These are phyloP conservation scores for Kodamaea nitidulidarum DNA, from an alignment of 805 yeast genomes.

Conservation along the genomic window DNA sequence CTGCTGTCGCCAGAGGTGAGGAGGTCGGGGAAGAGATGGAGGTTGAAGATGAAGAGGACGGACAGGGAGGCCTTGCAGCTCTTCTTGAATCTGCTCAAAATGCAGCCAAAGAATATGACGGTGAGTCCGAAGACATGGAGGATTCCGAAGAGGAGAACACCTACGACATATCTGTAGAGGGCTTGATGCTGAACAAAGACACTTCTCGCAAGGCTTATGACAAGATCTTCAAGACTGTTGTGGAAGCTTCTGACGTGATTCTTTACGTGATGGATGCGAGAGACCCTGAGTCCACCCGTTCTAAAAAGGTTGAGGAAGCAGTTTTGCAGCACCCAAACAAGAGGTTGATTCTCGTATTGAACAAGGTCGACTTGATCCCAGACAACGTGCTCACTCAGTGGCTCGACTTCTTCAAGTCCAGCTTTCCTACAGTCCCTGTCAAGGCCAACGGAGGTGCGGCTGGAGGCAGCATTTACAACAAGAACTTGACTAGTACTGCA, in stretches of 20 bases:
- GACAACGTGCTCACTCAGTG: conserved; percentile 78
- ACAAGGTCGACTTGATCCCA: conserved; percentile 92
- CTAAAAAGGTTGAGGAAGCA: conserved; percentile 86
- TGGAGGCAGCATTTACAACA: conserved; percentile 64
- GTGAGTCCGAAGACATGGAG: conserved; percentile 40
- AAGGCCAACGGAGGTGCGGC: conserved; percentile 75
- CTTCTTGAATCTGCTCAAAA: conserved; percentile 83
- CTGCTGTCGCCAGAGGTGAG: conserved; percentile 36
- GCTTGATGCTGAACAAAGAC: conserved; percentile 46
- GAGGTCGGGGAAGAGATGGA: conserved; percentile 35
- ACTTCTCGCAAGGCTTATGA: conserved; percentile 88
- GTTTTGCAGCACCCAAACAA: conserved; percentile 77
- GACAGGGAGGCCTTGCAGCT: conserved; percentile 66
- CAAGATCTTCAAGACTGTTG: conserved; percentile 88
- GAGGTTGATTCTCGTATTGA: conserved; percentile 78
- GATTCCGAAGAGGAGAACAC: conserved; percentile 41
- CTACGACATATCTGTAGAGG: conserved; percentile 39
- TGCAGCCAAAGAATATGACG: conserved; percentile 74
- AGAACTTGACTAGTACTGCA: conserved; percentile 62
- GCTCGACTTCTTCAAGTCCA: conserved; percentile 71
- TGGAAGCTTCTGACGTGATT: conserved; percentile 87
- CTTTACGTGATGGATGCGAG: conserved; percentile 95
- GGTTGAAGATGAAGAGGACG: conserved; percentile 37
- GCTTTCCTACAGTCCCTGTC: conserved; percentile 90
- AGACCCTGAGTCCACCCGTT: conserved; percentile 93